Evolutionary conservation across 1,284 basidiomycete species (phyloP), one percentile per base, ranked within the genome.

Genomic region (Irpex sp.): DNA sequence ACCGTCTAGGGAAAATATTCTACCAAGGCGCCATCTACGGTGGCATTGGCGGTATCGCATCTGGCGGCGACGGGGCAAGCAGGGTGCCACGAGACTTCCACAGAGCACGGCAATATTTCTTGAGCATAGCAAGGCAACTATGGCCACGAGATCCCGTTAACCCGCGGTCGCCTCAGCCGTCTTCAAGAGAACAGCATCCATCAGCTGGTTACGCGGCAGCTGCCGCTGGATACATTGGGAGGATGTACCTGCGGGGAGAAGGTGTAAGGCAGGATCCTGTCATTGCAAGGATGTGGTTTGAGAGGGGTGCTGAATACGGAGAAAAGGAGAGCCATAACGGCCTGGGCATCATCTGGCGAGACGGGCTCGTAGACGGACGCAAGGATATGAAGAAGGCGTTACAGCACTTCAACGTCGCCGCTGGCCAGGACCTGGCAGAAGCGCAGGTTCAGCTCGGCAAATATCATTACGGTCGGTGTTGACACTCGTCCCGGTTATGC

Each of bases 191-290:
- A 72, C 88, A 91, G 74, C 88, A 88, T 20, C 86, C 90, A 38
- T 86, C 88, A 2, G 82, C 91, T 1, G 89, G 89, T 22, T 92
- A 92, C 73, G 94, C 94, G 0, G 91, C 95, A 0, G 89, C 92
- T 1, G 93, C 95, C 65, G 96, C 96, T 4, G 94, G 89, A 2
- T 97, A 94, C 79, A 81, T 99, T 1, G 98, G 98, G 0, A 88
- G 95, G 70, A 99, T 99, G 97, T 96, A 95, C 76, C 83, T 99
- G 56, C 87, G 98, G 54, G 98, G 98, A 0, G 98, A 99, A 80
- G 98, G 98, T 9, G 92, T 96, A 27, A 92, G 92, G 77, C 87
- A 89, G 74, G 96, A 99, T 81, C 88, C 89, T 58, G 84, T 84
- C 22, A 84, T 91, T 71, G 98, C 98, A 13, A 96, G 92, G 83